Evolutionary conservation across 225 moss, liverwort and hornwort genomes (phyloP), one percentile per base, ranked within the genome.

Genomic region (Neckera pumila): DNA sequence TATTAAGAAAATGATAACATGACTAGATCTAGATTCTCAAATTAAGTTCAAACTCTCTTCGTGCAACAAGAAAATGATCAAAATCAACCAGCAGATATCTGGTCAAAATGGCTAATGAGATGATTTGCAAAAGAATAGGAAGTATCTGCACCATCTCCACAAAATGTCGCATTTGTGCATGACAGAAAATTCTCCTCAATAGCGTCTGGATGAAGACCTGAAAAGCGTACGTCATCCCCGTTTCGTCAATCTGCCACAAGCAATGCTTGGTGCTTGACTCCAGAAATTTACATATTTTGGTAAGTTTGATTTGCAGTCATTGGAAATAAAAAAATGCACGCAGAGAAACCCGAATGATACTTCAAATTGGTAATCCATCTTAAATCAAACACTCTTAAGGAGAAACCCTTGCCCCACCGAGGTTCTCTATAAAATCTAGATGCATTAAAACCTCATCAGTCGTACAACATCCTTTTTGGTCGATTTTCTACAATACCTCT

Each of bases 241-340:
- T 86, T 92, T 92, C 76, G 74, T 88, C 92, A 86, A 90, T 92
- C 86, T 90, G 92, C 88, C 92, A 92, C 86, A 92, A 92, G 54
- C 88, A 83, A 86, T 76, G 84, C 86, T 88, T 80, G 28, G 75
- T 86, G 69, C 90, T 88, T 79, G 67, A 22, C 74, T 87, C 61
- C 31, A 81, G 15, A 84, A 62, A 84, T 59, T n/a, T 66, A 34
- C 76, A 43, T 45, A 53, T 21, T 42, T 67, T 9, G 34, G 33
- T 45, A 86, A 63, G 84, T 57, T 74, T 22, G 22, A 59, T 63
- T 81, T 45, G 26, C 10, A 84, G 27, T 14, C 70, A 7, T 49
- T 23, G 54, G 14, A 75, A 87, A 58, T 4, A 19, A 57, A 51
- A 51, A 81, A 72, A 60, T 63, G 40, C 28, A 53, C 40, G 17